Conservation (phyloP, 352 stramenopile genomes). For the Pythium dissotocum region DNA sequence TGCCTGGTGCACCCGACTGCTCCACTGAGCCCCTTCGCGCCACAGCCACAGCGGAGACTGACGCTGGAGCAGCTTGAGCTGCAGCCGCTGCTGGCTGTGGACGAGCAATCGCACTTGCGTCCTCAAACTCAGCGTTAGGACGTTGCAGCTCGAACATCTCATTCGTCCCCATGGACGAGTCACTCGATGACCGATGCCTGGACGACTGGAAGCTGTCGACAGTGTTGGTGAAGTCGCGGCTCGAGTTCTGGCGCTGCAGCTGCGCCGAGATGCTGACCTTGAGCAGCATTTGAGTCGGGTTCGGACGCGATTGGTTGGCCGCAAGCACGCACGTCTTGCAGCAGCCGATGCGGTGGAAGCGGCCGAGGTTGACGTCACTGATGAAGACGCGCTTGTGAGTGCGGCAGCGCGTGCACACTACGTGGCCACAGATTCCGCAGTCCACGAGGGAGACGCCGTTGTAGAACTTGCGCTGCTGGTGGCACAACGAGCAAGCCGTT, state of each 20-base stretch:
- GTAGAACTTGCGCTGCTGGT: constrained; percentile 38
- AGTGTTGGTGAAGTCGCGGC: constrained; percentile 2
- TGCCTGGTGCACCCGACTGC: neutral
- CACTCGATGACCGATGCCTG: constrained; percentile 8
- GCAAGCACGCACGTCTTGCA: constrained; percentile 44
- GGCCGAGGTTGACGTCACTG: constrained; percentile 28
- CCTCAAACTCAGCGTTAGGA: neutral
- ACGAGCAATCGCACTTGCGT: neutral
- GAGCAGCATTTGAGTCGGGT: neutral
- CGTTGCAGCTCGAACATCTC: neutral
- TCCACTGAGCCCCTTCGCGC: neutral
- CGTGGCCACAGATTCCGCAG: constrained; percentile 47
- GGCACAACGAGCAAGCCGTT: constrained; percentile 39
- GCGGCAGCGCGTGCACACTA: constrained; percentile 50
- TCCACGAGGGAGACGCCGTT: constrained; percentile 33
- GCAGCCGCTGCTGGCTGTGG: neutral
- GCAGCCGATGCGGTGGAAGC: constrained; percentile 31
- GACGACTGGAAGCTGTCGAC: neutral
- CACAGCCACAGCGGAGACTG: neutral
- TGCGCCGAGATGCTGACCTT: constrained; percentile 17
- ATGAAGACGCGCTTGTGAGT: constrained; percentile 49
- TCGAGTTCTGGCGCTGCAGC: constrained; percentile 18
- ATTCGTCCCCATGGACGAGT: neutral
- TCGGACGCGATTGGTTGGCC: constrained; percentile 18
- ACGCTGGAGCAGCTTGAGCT: neutral